Evolutionary conservation across 2,329 filamentous ascomycete species (phyloP), one percentile per base, ranked within the genome.

Genomic region (Xylaria multiplex): DNA sequence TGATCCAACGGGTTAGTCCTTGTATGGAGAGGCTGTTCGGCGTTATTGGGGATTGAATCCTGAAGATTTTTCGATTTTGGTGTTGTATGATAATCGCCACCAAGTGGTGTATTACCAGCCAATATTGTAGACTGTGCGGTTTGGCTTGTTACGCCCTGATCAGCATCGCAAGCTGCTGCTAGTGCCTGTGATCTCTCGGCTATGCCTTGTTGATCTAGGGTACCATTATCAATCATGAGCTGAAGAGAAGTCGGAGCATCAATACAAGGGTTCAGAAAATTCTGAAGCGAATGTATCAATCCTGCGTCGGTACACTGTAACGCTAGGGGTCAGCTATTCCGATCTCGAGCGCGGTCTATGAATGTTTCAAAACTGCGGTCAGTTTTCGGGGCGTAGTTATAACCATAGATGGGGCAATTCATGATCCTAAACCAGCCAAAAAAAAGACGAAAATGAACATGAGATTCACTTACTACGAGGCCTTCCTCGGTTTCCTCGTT

Each of bases 241-340:
- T 84, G 81, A 16, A 88, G 73, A 13, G 80, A 79, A 8, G 78
- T 78, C 0, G 82, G 79, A 0, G 82, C 78, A 32, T 81, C 78
- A 1, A 83, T 73, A 30, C 81, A 80, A 6, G 81, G 81, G 43
- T 81, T 80, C 2, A 89, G 72, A 19, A 83, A 81, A 69, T 81
- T 84, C 70, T 90, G 88, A 7, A 87, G 79, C 6, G 80, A 77
- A 9, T 81, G 77, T 11, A 90, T 71, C 76, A 89, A 79, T 19
- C 80, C 82, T 4, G 84, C 78, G 32, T 83, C 81, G 14, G 83
- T 86, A 65, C 81, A 85, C 53, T 55, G 30, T 3, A 30, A 13
- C 35, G n/a, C 14, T n/a, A 9, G n/a, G 7, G 30, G 37, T 55
- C 14, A 55, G 53, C 27, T 1, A 55, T 43, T 30, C 3, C 3